phyloP scores from a whole-genome alignment of 2,329 filamentous ascomycete species.

The Xylogone sp. region DNA sequence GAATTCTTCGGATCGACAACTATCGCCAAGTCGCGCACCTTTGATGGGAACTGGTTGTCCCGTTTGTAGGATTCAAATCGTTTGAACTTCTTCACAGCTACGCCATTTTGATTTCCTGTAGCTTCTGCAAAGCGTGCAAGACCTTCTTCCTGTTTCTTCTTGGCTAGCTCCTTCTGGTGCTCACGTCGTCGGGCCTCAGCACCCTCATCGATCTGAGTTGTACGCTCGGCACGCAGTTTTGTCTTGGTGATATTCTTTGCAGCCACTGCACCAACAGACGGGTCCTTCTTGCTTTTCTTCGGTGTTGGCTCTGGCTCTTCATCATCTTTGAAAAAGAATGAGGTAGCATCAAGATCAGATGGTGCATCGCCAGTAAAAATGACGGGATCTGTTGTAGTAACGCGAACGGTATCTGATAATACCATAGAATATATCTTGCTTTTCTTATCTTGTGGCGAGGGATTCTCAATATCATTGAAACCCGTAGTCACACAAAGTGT shows the following conservation, averaged over 20 bases:
- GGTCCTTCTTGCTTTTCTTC: conserved; percentile 87
- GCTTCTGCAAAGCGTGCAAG: conserved; percentile 82
- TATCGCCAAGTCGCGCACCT: conserved; percentile 81
- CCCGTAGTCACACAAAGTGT: conserved; percentile 88
- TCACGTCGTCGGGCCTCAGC: conserved; percentile 81
- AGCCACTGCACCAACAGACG: conserved; percentile 79
- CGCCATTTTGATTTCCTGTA: conserved; percentile 78
- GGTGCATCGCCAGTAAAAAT: conserved; percentile 93
- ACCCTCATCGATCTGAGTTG: conserved; percentile 84
- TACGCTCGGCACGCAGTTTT: conserved; percentile 84
- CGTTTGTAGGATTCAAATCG: conserved; percentile 98
- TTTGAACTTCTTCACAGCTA: conserved; percentile 98
- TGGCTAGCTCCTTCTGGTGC: conserved; percentile 85
- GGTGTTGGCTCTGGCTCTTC: conserved; percentile 80
- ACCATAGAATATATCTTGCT: conserved; percentile 86
- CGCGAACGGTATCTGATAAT: conserved; percentile 89
- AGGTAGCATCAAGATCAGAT: conserved; percentile 87
- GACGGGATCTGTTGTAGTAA: conserved; percentile 72
- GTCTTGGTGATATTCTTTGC: conserved; percentile 95
- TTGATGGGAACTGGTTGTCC: conserved; percentile 85
- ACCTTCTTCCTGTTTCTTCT: conserved; percentile 87
- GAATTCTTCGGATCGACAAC: conserved; percentile 87
- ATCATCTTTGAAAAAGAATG: conserved; percentile 98
- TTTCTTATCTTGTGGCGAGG: conserved; percentile 82
- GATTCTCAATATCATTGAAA: conserved; percentile 84